A percentile compares a stretch with the other conserved stretches of the same genome.
Conservation (phyloP, 2,329 filamentous ascomycete species). For the Fusarium caatingaense region DNA sequence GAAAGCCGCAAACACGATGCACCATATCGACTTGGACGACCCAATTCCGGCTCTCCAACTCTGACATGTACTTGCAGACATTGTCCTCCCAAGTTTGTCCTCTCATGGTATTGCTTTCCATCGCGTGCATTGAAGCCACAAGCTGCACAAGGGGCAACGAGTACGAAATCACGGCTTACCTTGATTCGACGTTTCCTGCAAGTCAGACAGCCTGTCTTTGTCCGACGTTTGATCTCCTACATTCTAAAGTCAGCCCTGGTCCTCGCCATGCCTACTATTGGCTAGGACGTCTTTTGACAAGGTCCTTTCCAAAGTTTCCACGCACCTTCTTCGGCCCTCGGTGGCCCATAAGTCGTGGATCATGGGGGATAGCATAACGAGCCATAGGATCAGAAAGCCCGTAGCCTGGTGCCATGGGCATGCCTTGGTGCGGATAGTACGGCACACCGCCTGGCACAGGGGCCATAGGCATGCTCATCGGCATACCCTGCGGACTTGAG, state of each 20-base stretch:
- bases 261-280: conserved; percentile 8
- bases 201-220: conserved; percentile 72
- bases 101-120: conserved; percentile 23
- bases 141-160: conserved; percentile 24
- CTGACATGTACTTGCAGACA: conserved; percentile 22
- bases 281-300: background rate
- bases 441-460: conserved; percentile 50
- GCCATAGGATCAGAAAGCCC: conserved; percentile 58
- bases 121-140: conserved; percentile 14
- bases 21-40: conserved; percentile 29
- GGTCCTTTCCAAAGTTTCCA: conserved; percentile 19
- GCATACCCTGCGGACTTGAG: conserved; percentile 53
- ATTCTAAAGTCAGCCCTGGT: conserved; percentile 28
- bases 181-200: conserved; percentile 72
- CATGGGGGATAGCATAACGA: conserved; percentile 61
- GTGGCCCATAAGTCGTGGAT: conserved; percentile 60
- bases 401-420: conserved; percentile 52
- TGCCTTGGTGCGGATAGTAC: conserved; percentile 58
- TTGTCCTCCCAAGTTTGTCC: conserved; percentile 18
- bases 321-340: conserved; percentile 69
- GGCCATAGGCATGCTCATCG: conserved; percentile 49
- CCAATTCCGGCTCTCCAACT: conserved; percentile 25
- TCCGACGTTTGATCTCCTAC: conserved; percentile 72
- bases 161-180: conserved; percentile 57
- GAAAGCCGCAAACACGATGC: conserved; percentile 34